Evolutionary conservation across 2,329 filamentous ascomycete genomes (phyloP).

Genomic region (Ascosphaera aggregata): DNA sequence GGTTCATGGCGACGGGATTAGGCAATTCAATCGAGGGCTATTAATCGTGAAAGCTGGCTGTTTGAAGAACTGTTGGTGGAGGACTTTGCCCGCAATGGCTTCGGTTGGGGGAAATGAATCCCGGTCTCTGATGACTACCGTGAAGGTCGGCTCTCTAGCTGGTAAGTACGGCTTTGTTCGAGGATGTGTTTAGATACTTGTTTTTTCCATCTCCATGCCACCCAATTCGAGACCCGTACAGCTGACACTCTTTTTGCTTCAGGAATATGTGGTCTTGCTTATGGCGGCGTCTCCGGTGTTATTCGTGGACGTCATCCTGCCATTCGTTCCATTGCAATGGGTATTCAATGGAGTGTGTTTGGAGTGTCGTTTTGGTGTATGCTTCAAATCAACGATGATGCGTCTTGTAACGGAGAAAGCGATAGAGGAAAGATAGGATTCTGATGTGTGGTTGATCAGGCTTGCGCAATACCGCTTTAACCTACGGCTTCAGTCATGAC

Average conservation of each 20-base stretch:
- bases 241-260: conserved; percentile 6
- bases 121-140: background rate
- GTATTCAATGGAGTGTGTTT: conserved; percentile 60
- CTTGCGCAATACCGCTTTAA: background rate
- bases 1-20: too few species aligned
- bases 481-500: conserved; percentile 13
- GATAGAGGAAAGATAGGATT: too few species aligned
- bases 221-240: conserved; percentile 2
- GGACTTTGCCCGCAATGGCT: too few species aligned
- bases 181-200: too few species aligned
- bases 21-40: too few species aligned
- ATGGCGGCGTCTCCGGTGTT: conserved; percentile 48
- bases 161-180: background rate
- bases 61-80: too few species aligned
- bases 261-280: conserved; percentile 38
- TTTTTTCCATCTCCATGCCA: conserved; percentile 4
- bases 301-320: conserved; percentile 41
- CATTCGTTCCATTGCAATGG: conserved; percentile 47
- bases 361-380: conserved; percentile 55
- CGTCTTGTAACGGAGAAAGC: too few species aligned
- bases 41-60: too few species aligned
- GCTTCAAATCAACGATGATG: conserved; percentile 10
- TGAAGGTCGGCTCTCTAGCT: background rate
- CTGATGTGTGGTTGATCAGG: too few species aligned
- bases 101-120: too few species aligned